Conservation (phyloP, 805 yeast species). For the Candida stauntonica region DNA sequence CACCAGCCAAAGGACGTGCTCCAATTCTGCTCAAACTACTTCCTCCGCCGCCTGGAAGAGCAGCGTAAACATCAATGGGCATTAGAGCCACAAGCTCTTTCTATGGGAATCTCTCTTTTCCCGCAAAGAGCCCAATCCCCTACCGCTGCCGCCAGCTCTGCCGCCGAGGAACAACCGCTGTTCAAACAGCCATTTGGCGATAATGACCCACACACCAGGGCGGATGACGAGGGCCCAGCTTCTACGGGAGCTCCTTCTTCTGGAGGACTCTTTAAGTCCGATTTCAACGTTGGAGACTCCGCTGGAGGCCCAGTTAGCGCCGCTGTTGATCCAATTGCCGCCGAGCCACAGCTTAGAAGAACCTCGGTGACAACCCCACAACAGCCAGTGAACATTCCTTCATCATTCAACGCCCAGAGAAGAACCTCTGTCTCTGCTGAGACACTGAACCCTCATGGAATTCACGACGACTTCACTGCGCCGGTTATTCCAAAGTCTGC, state of each 20-base stretch:
- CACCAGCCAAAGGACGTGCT: constrained; percentile 63
- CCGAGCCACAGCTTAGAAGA: constrained; percentile 12
- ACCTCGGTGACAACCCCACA: constrained; percentile 17
- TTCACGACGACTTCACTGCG: constrained; percentile 63
- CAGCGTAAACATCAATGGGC: constrained; percentile 52
- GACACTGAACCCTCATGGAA: constrained; percentile 70
- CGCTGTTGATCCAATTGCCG: constrained; percentile 23
- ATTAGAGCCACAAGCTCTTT: constrained; percentile 44
- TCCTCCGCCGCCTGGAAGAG: constrained; percentile 54
- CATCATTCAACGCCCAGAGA: constrained; percentile 70
- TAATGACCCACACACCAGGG: constrained; percentile 56
- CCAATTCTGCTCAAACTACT: constrained; percentile 74
- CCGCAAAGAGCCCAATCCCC: constrained; percentile 17
- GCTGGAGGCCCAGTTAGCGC: constrained; percentile 13
- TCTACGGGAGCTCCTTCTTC: constrained; percentile 8
- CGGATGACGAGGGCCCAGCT: constrained; percentile 28
- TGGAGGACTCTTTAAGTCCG: constrained; percentile 21
- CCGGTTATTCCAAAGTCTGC: constrained; percentile 60
- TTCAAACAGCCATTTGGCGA: constrained; percentile 49
- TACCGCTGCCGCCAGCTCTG: constrained; percentile 3
- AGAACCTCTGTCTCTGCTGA: constrained; percentile 91
- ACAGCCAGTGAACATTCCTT: constrained; percentile 39
- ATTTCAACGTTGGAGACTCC: constrained; percentile 24
- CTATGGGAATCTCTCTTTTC: constrained; percentile 46
- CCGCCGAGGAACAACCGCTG: constrained; percentile 11